Conservation (phyloP, 2,329 filamentous ascomycete species). For the Trichoderma gracile region DNA sequence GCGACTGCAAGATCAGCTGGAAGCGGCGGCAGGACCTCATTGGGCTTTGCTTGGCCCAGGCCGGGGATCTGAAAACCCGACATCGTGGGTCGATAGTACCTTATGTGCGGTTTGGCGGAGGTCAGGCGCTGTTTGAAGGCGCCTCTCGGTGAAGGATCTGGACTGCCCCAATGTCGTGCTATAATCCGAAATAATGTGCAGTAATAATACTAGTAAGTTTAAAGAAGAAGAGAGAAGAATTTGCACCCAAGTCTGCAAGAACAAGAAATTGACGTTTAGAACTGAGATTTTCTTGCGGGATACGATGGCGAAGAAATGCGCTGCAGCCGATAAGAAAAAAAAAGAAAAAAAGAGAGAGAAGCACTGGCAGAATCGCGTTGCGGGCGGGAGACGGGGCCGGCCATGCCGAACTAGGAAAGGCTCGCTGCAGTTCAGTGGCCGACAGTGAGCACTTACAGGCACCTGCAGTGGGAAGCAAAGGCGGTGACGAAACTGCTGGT, state of each 20-base stretch:
- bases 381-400: not conserved
- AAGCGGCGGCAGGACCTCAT: slow-evolving; percentile 45
- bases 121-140: not conserved
- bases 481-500: slow-evolving; percentile 9
- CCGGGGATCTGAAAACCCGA: slow-evolving; percentile 48
- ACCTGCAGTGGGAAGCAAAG: not conserved
- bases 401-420: not conserved
- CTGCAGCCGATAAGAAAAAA: not conserved
- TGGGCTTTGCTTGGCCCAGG: slow-evolving; percentile 46
- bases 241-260: no score
- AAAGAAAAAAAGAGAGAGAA: not conserved
- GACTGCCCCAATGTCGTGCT: not conserved
- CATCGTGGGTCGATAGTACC: slow-evolving; percentile 35
- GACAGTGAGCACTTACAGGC: not conserved
- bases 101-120: not conserved
- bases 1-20: slow-evolving; percentile 38
- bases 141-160: no score
- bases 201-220: not conserved
- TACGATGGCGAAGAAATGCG: not conserved
- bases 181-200: no score
- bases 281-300: not conserved
- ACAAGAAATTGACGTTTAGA: not conserved
- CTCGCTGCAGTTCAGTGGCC: not conserved
- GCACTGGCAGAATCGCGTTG: not conserved
- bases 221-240: not conserved